phyloP scores from a whole-genome alignment of 768 basidiomycete genomes.

The Tremella yokohamensis region DNA sequence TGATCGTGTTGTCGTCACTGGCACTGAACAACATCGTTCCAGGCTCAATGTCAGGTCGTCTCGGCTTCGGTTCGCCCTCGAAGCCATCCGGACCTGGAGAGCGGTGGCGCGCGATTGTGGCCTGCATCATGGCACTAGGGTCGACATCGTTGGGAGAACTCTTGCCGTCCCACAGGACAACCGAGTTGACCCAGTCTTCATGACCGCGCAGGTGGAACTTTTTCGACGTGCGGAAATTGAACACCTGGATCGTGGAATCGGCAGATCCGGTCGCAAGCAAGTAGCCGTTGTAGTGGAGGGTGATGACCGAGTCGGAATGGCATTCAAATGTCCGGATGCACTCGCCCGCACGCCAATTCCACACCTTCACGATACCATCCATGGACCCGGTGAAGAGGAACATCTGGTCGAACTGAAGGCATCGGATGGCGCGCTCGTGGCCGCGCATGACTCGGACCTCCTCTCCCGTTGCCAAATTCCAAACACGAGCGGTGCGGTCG shows the following conservation, averaged over 20 bases:
- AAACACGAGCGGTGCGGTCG: slow-evolving; percentile 87
- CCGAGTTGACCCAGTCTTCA: slow-evolving; percentile 91
- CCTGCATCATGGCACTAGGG: slow-evolving; percentile 21
- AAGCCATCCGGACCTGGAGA: slow-evolving; percentile 11
- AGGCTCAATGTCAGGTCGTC: slow-evolving; percentile 51
- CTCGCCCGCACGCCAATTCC: slow-evolving; percentile 47
- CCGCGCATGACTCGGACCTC: slow-evolving; percentile 79
- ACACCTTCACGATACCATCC: slow-evolving; percentile 92
- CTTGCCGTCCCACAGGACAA: slow-evolving; percentile 78
- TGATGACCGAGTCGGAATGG: slow-evolving; percentile 86
- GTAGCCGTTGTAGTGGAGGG: slow-evolving; percentile 84
- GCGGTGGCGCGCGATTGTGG: slow-evolving; percentile 5
- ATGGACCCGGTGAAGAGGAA: slow-evolving; percentile 94
- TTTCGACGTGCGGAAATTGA: slow-evolving; percentile 80
- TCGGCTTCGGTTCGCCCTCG: slow-evolving; percentile 8
- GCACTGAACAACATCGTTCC: slow-evolving; percentile 97
- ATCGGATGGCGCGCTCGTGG: slow-evolving; percentile 85
- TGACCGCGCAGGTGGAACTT: slow-evolving; percentile 92
- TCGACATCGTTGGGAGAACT: slow-evolving; percentile 50
- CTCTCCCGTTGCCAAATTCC: slow-evolving; percentile 90
- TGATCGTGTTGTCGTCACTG: slow-evolving; percentile 89
- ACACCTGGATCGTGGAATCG: slow-evolving; percentile 73
- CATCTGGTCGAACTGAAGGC: slow-evolving; percentile 90
- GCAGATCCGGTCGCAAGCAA: slow-evolving; percentile 88
- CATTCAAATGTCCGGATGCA: slow-evolving; percentile 70